phyloP scores from a whole-genome alignment of 1,284 basidiomycete species.

The Omphalotus olearius region DNA sequence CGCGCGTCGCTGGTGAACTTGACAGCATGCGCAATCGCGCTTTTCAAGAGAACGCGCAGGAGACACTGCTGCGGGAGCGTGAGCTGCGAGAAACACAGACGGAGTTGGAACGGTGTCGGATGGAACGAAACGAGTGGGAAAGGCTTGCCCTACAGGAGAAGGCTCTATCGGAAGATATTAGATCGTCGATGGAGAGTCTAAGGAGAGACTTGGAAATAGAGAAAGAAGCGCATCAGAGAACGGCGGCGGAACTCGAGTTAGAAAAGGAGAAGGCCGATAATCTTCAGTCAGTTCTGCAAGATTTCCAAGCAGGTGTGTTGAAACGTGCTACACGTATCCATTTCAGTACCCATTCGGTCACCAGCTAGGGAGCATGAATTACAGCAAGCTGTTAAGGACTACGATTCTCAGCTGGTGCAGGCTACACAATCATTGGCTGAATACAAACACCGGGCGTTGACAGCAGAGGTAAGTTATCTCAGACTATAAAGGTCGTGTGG shows the following conservation, averaged over 20 bases:
- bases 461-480: slow-evolving; percentile 65
- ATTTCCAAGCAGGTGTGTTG: slow-evolving; percentile 82
- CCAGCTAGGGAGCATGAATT: slow-evolving; percentile 75
- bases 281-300: slow-evolving; percentile 89
- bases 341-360: slow-evolving; percentile 1
- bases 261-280: slow-evolving; percentile 81
- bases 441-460: slow-evolving; percentile 81
- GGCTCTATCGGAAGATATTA: slow-evolving; percentile 65
- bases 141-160: slow-evolving; percentile 72
- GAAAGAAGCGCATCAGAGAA: slow-evolving; percentile 48
- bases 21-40: slow-evolving; percentile 59
- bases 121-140: slow-evolving; percentile 90
- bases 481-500: slow-evolving; percentile 12
- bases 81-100: slow-evolving; percentile 77
- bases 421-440: slow-evolving; percentile 76
- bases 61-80: slow-evolving; percentile 71
- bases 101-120: slow-evolving; percentile 79
- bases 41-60: slow-evolving; percentile 61
- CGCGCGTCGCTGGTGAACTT: slow-evolving; percentile 66
- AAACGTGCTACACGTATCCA: too few species aligned
- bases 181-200: slow-evolving; percentile 49
- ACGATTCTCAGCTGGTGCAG: slow-evolving; percentile 70
- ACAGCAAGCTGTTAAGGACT: slow-evolving; percentile 75
- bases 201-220: slow-evolving; percentile 69
- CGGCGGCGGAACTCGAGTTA: slow-evolving; percentile 52